These are phyloP conservation scores for Fusarium goolgardi DNA, from an alignment of 2,329 filamentous ascomycete genomes.

Conservation along the genomic window DNA sequence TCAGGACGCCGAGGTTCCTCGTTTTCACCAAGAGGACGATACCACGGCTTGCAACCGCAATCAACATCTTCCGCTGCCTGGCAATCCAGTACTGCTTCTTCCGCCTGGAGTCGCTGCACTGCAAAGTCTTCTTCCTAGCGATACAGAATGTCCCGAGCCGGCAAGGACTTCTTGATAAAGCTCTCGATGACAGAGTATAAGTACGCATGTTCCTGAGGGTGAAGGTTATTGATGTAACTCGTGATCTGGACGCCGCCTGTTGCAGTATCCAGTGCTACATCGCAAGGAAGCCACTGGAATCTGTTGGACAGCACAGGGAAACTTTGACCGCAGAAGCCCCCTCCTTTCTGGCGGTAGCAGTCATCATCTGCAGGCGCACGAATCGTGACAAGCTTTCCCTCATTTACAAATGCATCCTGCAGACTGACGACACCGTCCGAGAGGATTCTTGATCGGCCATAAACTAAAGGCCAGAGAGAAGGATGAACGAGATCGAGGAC, in stretches of 20 bases:
- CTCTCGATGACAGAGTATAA: conserved; percentile 1
- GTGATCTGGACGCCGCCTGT: background rate
- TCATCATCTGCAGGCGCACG: background rate
- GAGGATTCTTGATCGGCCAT: background rate
- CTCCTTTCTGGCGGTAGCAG: background rate
- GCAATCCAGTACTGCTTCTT: background rate
- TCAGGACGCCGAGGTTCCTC: background rate
- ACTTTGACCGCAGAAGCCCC: background rate
- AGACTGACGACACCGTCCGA: background rate
- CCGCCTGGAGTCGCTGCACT: background rate
- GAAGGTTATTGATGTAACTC: conserved; percentile 22
- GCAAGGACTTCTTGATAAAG: background rate
- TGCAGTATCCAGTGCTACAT: background rate
- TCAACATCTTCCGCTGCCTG: background rate
- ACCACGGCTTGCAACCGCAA: background rate
- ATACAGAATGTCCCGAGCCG: conserved; percentile 4
- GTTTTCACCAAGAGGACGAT: background rate
- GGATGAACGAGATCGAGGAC: conserved; percentile 8
- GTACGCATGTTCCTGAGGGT: background rate
- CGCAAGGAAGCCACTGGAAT: conserved; percentile 16
- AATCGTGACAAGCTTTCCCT: background rate
- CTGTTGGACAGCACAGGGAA: background rate
- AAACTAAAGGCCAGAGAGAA: conserved; percentile 35
- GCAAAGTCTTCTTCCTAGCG: background rate
- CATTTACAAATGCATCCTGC: background rate